Base-by-base conservation (phyloP, 805 yeast genomes). In the Sugiyamaella lignohabitans region DNA sequence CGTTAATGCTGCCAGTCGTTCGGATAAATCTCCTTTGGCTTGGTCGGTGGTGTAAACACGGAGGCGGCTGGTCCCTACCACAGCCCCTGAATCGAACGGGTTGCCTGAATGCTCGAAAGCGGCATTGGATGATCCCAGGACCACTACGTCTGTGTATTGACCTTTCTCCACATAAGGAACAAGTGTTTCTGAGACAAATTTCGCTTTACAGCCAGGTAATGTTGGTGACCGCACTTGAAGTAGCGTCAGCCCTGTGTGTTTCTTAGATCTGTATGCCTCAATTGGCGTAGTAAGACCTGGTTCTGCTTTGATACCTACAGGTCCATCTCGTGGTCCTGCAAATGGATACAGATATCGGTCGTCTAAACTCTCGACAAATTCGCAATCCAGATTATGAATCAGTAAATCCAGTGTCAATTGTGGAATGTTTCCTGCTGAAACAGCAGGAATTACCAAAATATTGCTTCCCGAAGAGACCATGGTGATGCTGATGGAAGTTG, bases 341-440 rank as follows among this genome's bases (percentile, higher is more conserved):
- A 91, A 87, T 2, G 98, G 96, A 59, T 84, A 85, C 5, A 88
- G 63, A 53, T 70, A 76, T 2, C 68, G 62, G 43, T 80, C 80
- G 56, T 84, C 83, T 23, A 89, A 64, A 14, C 75, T 59, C 8
- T 75, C 79, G 2, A 82, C 70, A 34, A 74, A 75, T 47, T 63
- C 52, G 48, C 82, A 75, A 3, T 69, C 71, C 20, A 75, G 65
- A n/a, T 81, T 77, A 56, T 82, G 83, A 6, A 88, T 69, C 21
- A 91, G 65, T 24, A 89, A 68, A 62, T 89, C 98, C 4, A 76
- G 63, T 0, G 89, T 66, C 42, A 91, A 67, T 62, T 93, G 98
- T 0, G 98, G 94, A 2, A 88, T 83, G 58, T 91, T 93, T 5
- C 95, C 98, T 4, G 86, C 75, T 2, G 96, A 79, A 0, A 93